Evolutionary conservation across 164 flowering plant genomes (phyloP).

Genomic region (Magnolia changhungtana): DNA sequence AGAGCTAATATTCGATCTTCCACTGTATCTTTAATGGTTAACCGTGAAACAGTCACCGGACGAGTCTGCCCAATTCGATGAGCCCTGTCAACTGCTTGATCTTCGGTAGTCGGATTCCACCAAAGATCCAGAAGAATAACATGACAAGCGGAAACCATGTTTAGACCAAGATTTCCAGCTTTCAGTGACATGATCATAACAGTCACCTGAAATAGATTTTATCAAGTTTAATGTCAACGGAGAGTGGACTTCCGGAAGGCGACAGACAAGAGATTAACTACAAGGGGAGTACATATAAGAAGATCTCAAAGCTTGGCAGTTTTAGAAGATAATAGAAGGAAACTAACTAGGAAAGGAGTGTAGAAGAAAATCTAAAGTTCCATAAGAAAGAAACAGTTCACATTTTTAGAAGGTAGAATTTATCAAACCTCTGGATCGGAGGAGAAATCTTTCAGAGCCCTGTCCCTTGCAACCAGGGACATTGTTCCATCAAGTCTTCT

Average conservation of each 20-base stretch:
- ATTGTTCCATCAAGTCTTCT: constrained; percentile 94
- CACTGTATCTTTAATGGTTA: constrained; percentile 80
- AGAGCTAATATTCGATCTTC: constrained; percentile 92
- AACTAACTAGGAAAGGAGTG: background rate
- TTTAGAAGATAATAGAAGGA: background rate
- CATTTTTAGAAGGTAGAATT: constrained; percentile 1
- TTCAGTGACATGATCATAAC: constrained; percentile 96
- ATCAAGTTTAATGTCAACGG: background rate
- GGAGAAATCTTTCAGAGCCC: constrained; percentile 79
- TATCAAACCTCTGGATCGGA: constrained; percentile 71
- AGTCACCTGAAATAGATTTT: constrained; percentile 52
- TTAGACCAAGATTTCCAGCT: constrained; percentile 95
- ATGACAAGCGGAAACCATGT: constrained; percentile 95
- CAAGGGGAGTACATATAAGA: background rate
- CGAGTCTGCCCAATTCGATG: constrained; percentile 98
- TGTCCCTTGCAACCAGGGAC: constrained; percentile 71
- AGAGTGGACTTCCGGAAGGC: background rate
- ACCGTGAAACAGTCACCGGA: constrained; percentile 78
- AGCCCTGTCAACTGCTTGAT: constrained; percentile 94
- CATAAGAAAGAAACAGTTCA: background rate
- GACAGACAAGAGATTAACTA: background rate
- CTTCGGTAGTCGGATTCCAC: constrained; percentile 99
- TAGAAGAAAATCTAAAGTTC: background rate
- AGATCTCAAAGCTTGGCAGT: background rate
- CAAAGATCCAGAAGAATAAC: constrained; percentile 91